Percentiles rank a stretch among this genome's conserved stretches.
These are phyloP conservation scores for Ensete ventricosum DNA, from an alignment of 176 grass and related monocot species.

Conservation along the genomic window DNA sequence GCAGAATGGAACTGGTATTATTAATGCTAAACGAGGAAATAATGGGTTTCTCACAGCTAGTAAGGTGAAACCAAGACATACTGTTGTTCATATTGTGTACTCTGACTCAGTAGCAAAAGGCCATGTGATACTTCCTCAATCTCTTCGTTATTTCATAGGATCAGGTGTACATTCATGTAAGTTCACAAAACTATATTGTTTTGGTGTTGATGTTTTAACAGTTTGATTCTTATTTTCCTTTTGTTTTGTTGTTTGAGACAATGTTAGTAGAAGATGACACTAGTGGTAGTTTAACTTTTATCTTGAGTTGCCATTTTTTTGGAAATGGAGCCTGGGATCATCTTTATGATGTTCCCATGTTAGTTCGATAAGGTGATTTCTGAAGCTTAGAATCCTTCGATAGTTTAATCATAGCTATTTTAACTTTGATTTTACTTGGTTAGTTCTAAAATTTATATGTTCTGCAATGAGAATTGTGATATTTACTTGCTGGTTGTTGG, in stretches of 20 bases:
- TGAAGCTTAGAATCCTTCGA: not conserved
- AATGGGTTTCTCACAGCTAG: slow-evolving; percentile 20
- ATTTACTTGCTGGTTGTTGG: not conserved
- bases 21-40: not conserved
- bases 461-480: not conserved
- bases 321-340: not conserved
- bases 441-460: not conserved
- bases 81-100: slow-evolving; percentile 42
- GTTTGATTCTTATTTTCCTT: not conserved
- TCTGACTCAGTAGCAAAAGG: slow-evolving; percentile 70
- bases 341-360: not conserved
- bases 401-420: not conserved
- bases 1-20: slow-evolving; percentile 47
- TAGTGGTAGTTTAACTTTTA: not conserved
- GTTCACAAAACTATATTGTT: slow-evolving; percentile 20
- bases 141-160: slow-evolving; percentile 65
- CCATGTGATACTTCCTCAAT: slow-evolving; percentile 80
- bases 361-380: not conserved
- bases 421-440: not conserved
- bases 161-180: slow-evolving; percentile 82
- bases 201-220: not conserved
- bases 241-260: slow-evolving; percentile 1
- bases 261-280: not conserved
- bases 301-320: not conserved
- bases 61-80: slow-evolving; percentile 55